Base-by-base conservation (phyloP, 1,284 basidiomycete genomes). In the Pascua sp. region DNA sequence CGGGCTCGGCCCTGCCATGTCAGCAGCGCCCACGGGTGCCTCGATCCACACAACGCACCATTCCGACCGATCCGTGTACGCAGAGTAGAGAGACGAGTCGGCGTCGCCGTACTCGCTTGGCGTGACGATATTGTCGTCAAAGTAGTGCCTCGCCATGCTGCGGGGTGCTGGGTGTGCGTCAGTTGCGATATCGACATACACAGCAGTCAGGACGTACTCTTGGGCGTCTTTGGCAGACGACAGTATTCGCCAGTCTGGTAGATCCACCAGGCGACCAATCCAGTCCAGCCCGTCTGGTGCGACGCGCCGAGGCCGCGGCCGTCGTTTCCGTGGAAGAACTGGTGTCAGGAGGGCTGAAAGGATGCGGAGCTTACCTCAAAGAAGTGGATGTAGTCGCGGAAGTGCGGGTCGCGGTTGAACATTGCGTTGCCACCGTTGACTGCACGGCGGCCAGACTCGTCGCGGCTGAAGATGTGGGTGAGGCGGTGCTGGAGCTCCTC, bases 281-380 rank as follows among this genome's bases (percentile, higher is more conserved):
- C 92, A 41, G 91, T 93, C 88, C 95, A 98, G 68, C 94, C 94
- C 61, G 92, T 97, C 78, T 98, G 95, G 79, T 98, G 95, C 7
- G 91, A 94, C 1, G 95, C 95, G 42, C 95, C 95, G 16, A 97
- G 81, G 18, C 95, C 95, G 57, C 87, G 85, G 11, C 94, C 95
- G 60, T 83, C 86, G 69, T 98, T 91, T 32, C 87, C 94, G 73
- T 98, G 89, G 86, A 98, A 98, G 81, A 90, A 97, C 88, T 92
- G 64, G 61, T 36, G 47, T 48, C 47, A 48, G 47, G 11, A 54
- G 41, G 42, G 12, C 24, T 7, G 24, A 32, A 7, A 4, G 17
- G 37, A 32, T 16, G 36, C 11, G 36, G 15, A 16, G 15, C 36
- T 36, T 40, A 46, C 37, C 42, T 42, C 43, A 13, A 45, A 56